A percentile compares a stretch with the other conserved stretches of the same genome.
These are phyloP conservation scores for Moringa oleifera DNA, from an alignment of 345 rosid genomes.

Conservation along the genomic window DNA sequence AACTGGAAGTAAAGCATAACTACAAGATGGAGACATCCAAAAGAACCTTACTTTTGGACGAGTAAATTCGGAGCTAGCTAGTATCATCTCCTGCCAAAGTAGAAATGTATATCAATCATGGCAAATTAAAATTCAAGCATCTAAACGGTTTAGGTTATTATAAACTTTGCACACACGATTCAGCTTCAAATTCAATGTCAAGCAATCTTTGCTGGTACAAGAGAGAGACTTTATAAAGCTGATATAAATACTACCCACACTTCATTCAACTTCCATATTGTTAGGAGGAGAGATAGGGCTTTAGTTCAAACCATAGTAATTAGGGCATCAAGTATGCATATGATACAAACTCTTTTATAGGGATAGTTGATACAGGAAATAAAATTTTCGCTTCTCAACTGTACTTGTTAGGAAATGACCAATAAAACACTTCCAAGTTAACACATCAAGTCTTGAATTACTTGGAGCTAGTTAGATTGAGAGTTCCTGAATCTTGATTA, in stretches of 20 bases:
- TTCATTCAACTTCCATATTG: no score
- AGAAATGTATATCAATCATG: background rate
- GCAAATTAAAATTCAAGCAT: background rate
- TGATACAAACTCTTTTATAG: no score
- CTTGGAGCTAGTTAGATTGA: no score
- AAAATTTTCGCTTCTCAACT: background rate
- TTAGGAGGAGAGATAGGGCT: no score
- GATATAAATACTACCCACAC: no score
- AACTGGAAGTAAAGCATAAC: background rate
- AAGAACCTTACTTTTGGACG: slow-evolving; percentile 44
- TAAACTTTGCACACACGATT: background rate
- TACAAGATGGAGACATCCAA: slow-evolving; percentile 3
- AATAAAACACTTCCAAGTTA: background rate
- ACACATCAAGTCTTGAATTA: no score
- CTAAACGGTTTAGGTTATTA: background rate
- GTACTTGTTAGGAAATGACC: no score
- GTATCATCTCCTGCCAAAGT: slow-evolving; percentile 76
- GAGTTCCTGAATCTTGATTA: no score
- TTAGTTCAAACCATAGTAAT: no score
- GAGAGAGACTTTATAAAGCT: background rate
- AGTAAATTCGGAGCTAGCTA: slow-evolving; percentile 61
- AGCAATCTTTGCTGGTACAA: background rate
- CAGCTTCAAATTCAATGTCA: background rate
- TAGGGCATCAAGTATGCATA: background rate
- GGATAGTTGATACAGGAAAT: no score